Evolutionary conservation across 2,329 filamentous ascomycete genomes (phyloP), one percentile per base, ranked within the genome.

Genomic region (Amesomyces nigricolor): DNA sequence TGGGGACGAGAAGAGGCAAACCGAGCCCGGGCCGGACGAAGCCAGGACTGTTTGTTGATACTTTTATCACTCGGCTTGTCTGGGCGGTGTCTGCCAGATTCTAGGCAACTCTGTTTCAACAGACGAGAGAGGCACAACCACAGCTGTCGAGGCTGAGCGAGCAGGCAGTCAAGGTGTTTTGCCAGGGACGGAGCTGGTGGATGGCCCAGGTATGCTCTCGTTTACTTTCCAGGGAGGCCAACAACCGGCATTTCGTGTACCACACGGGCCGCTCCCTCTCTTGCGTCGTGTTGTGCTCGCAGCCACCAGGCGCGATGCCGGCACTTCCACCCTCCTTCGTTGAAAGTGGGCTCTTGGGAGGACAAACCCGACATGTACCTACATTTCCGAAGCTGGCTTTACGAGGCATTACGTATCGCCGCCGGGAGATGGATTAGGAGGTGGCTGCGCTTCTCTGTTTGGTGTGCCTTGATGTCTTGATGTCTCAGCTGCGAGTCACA

Each of bases 401-500:
- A 26, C 14, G 45, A 26, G 9, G 32, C 47, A 58, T 58, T 55
- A 52, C 59, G 55, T 56, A 56, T 44, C n/a, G 44, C 22, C 30
- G 19, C 29, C 39, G 38, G 26, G 16, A 48, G n/a, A 42, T 42
- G 42, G 35, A 45, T 11, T 32, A 47, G 22, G 45, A 14, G n/a
- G 50, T 55, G 52, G 52, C 52, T 59, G 57, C 46, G 54, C 51
- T 61, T 51, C 46, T 55, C 57, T 56, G 44, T 62, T 58, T 60
- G 57, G 67, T 67, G 67, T 67, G 67, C 62, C 63, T 64, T 57
- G 22, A 26, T 26, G 22, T 26, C 22, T 26, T 6, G 47, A 57
- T 70, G 68, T 70, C 68, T 70, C 64, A 70, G 58, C 52, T 60
- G 50, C 58, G 58, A 66, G 69, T 70, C 67, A 69, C 65, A 65